phyloP scores from a whole-genome alignment of 257 asterid genomes.

The Leptodermis oblonga region DNA sequence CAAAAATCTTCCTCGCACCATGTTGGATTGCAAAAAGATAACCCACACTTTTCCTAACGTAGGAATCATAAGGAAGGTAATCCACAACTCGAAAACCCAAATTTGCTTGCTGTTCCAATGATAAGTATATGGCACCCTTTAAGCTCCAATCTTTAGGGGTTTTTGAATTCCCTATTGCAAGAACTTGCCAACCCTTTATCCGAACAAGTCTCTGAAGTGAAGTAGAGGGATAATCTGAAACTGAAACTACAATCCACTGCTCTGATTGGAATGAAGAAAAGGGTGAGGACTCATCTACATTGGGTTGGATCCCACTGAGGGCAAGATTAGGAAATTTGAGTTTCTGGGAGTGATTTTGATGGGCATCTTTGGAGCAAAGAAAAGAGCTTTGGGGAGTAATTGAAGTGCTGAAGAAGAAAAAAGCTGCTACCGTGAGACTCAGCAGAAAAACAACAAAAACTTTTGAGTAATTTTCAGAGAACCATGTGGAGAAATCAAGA shows the following conservation, averaged over 20 bases:
- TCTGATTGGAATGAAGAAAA: constrained; percentile 63
- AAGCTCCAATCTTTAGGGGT: constrained; percentile 84
- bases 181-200: constrained; percentile 80
- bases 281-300: constrained; percentile 55
- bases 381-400: constrained; percentile 27
- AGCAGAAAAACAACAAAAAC: constrained; percentile 45
- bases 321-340: constrained; percentile 56
- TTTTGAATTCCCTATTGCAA: constrained; percentile 80
- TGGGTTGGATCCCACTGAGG: constrained; percentile 51
- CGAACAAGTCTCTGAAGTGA: constrained; percentile 39
- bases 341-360: constrained; percentile 49
- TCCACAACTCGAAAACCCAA: constrained; percentile 72
- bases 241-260: constrained; percentile 82
- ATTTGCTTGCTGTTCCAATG: constrained; percentile 74
- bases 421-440: constrained; percentile 53
- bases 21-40: constrained; percentile 87
- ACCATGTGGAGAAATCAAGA: constrained; percentile 69
- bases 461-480: constrained; percentile 59
- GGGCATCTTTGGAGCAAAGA: constrained; percentile 57
- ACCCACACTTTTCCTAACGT: constrained; percentile 77
- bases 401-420: constrained; percentile 63
- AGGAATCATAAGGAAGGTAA: constrained; percentile 85
- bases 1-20: constrained; percentile 81
- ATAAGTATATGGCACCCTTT: constrained; percentile 72
- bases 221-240: constrained; percentile 66